phyloP scores from a whole-genome alignment of 116 monocot species.

The Phalaenopsis hybrid region DNA sequence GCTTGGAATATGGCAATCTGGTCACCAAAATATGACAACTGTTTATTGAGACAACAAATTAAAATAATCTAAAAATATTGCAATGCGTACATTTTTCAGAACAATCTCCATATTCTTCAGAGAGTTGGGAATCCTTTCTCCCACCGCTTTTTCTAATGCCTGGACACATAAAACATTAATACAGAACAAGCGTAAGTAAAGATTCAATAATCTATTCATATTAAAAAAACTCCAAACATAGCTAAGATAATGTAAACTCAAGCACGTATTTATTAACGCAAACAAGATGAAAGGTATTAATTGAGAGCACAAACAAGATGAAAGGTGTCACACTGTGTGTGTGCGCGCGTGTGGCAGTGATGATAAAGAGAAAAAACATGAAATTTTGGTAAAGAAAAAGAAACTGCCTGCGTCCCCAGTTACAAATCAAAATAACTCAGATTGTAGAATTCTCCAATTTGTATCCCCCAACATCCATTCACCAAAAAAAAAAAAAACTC shows the following conservation, averaged over 20 bases:
- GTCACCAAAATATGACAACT: neutral
- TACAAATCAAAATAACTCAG: too few relatives aligned
- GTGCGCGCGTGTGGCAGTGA: too few relatives aligned
- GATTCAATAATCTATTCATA: neutral
- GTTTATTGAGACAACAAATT: conserved; percentile 3
- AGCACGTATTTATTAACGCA: neutral
- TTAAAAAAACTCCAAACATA: neutral
- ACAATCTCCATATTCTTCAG: conserved; percentile 59
- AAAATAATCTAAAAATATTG: neutral
- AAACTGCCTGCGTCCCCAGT: too few relatives aligned
- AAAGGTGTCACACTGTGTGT: too few relatives aligned
- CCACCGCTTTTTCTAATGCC: conserved; percentile 77
- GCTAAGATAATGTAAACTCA: neutral
- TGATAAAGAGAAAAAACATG: too few relatives aligned
- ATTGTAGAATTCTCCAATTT: too few relatives aligned
- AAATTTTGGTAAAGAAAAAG: too few relatives aligned
- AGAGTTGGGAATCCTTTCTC: conserved; percentile 42
- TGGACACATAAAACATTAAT: conserved; percentile 18
- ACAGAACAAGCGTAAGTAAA: neutral
- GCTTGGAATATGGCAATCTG: conserved; percentile 78
- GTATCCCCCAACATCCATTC: too few relatives aligned
- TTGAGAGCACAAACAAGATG: neutral
- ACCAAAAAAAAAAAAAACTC: too few relatives aligned
- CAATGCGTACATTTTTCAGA: conserved; percentile 59
- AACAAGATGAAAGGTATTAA: neutral